Base-by-base conservation (phyloP, 371 early-diverging fungal species). In the Chytridium lagenaria region DNA sequence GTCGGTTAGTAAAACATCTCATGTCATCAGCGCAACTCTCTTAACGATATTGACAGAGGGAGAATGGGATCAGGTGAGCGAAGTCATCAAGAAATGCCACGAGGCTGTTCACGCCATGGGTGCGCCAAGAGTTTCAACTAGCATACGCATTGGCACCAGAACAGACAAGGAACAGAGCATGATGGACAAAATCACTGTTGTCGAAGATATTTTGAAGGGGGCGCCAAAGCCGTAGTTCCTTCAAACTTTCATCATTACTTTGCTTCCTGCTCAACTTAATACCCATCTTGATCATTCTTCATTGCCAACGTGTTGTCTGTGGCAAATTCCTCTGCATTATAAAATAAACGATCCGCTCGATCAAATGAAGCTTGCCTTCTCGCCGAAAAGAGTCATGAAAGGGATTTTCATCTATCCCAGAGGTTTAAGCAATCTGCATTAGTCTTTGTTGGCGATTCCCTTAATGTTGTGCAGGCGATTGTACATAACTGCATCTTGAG, bases 161-260 rank as follows among this genome's bases (percentile, higher is more conserved):
- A 66, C 66, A 2, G 66, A 66, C 66, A 66, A 66, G 66, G 66
- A 66, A 44, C 66, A 66, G 66, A 19, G 40, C 26, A 66, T 66
- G 66, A n/a, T 40, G 40, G 66, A 66, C 28, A 66, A 66, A 44
- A 49, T 66, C 26, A 49, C 66, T 3, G 66, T 66, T 30, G 66
- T 66, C 19, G 49, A 66, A 28, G 28, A 66, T 37, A 37, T 66
- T 5, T 28, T 66, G 40, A 31, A 30, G 36, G 26, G 23, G 31
- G 57, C n/a, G n/a, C n/a, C n/a, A n/a, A n/a, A n/a, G n/a, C n/a
- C n/a, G n/a, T n/a, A n/a, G n/a, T n/a, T n/a, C n/a, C n/a, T n/a
- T n/a, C n/a, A n/a, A n/a, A n/a, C n/a, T n/a, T n/a, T n/a, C n/a
- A n/a, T n/a, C n/a, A n/a, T n/a, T n/a, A n/a, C n/a, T n/a, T n/a